Conservation (phyloP, 1,284 basidiomycete genomes). For the Somion occarium region DNA sequence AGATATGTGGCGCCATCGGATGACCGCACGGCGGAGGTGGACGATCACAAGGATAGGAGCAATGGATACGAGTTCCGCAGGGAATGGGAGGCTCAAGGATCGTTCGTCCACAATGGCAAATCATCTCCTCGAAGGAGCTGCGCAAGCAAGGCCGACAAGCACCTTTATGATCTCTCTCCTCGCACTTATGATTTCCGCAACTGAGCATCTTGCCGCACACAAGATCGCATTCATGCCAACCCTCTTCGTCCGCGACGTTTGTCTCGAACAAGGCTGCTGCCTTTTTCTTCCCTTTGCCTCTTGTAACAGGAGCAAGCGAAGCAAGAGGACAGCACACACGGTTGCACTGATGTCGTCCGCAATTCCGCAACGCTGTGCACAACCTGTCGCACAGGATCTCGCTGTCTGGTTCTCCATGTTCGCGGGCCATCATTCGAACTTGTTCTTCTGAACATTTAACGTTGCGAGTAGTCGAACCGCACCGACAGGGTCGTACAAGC, state of each 20-base stretch:
- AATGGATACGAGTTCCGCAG: slow-evolving; percentile 76
- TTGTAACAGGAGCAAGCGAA: slow-evolving; percentile 43
- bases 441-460: slow-evolving; percentile 45
- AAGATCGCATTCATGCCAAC: slow-evolving; percentile 77
- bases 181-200: slow-evolving; percentile 77
- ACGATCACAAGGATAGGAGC: slow-evolving; percentile 74
- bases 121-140: slow-evolving; percentile 86
- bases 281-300: slow-evolving; percentile 61
- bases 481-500: slow-evolving; percentile 74
- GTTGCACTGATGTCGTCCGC: slow-evolving; percentile 80
- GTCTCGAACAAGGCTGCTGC: slow-evolving; percentile 21
- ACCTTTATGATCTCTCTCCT: slow-evolving; percentile 77
- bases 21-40: slow-evolving; percentile 78
- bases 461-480: slow-evolving; percentile 59
- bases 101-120: slow-evolving; percentile 77
- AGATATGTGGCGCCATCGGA: slow-evolving; percentile 68
- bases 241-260: slow-evolving; percentile 48
- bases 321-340: slow-evolving; percentile 85
- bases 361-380: slow-evolving; percentile 70
- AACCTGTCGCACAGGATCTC: slow-evolving; percentile 77
- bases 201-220: slow-evolving; percentile 67
- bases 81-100: slow-evolving; percentile 67
- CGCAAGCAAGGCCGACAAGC: slow-evolving; percentile 77
- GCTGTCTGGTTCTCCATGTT: slow-evolving; percentile 26
- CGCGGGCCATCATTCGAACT: slow-evolving; percentile 20